phyloP scores from a whole-genome alignment of 2,329 filamentous ascomycete species.

The Hawksworthiomyces lignivorus region DNA sequence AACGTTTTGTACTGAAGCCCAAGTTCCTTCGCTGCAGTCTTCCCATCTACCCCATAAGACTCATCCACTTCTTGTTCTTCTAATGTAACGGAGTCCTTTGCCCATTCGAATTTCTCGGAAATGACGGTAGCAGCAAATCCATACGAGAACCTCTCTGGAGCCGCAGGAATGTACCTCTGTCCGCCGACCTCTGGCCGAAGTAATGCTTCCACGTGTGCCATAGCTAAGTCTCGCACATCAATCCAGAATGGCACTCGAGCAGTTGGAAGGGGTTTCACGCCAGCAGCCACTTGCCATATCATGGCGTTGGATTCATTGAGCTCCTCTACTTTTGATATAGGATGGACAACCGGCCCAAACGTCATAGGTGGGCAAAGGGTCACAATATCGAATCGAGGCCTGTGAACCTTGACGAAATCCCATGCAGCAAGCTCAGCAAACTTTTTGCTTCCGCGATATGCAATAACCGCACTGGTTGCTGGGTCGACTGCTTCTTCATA shows the following conservation, averaged over 20 bases:
- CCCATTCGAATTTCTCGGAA: constrained; percentile 29
- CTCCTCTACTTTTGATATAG: background rate
- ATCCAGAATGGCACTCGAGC: constrained; percentile 11
- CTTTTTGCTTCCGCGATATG: constrained; percentile 49
- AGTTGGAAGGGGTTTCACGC: constrained; percentile 14
- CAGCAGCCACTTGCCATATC: constrained; percentile 12
- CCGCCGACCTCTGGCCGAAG: constrained; percentile 15
- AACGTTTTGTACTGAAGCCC: constrained; percentile 8
- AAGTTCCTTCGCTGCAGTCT: constrained; percentile 6
- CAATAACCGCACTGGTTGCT: constrained; percentile 24
- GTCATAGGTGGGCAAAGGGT: constrained; percentile 13
- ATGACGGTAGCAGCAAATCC: constrained; percentile 35
- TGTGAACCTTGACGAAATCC: constrained; percentile 36
- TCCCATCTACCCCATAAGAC: constrained; percentile 11
- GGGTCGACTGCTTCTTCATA: constrained; percentile 34
- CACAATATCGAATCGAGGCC: constrained; percentile 41
- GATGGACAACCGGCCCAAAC: constrained; percentile 11
- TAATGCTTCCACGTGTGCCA: constrained; percentile 5
- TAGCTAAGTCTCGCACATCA: constrained; percentile 10
- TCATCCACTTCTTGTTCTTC: constrained; percentile 9
- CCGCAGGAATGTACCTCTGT: constrained; percentile 20
- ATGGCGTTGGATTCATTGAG: constrained; percentile 12
- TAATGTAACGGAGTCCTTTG: constrained; percentile 8
- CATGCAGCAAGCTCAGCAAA: constrained; percentile 46
- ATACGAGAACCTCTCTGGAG: constrained; percentile 39